Evolutionary conservation across 257 asterid genomes (phyloP), one percentile per base, ranked within the genome.

Genomic region (Voacanga thouarsii): DNA sequence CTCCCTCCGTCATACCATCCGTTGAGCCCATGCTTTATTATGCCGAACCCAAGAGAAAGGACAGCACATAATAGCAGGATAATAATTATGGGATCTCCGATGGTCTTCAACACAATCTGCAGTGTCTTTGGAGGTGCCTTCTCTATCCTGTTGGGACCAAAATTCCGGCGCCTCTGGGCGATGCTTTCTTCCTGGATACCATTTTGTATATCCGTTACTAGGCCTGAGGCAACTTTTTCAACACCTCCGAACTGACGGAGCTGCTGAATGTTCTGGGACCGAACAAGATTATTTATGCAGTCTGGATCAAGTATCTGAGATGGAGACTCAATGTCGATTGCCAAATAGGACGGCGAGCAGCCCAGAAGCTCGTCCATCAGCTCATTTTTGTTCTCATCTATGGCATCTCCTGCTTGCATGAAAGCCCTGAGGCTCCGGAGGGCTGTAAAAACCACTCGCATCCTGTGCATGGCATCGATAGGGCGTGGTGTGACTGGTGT

Each of bases 1-100:
- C 89, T 86, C 3, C 88, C 90, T 2, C 97, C 97, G 78, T 92
- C 97, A 12, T 85, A 85, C 85, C 92, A 92, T 41, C 94, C 96
- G 57, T 80, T 82, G 0, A 41, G 33, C 0, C 96, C 97, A 3
- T 86, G 88, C 61, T 76, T 85, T 61, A 83, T 76, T 2, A 89
- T 41, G 0, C 96, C 96, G 44, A 89, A 89, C 33, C 87, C 80
- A 6, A 92, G 78, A 5, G 96, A 86, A 1, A 90, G 74, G 0
- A 83, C 79, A 7, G 89, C 97, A 75, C 89, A 90, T 0, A 79
- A 71, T 0, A 90, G 71, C 30, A 90, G 85, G 68, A 92, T 81
- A 37, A 90, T 26, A 71, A 89, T 84, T 37, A 85, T 84, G 60
- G 94, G 88, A 71, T 90, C 96, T 50, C 47, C 81, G 24, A 86